Percentiles rank a stretch among this genome's conserved stretches.
Conservation (phyloP, 768 basidiomycete species). For the Amanita inopinata region DNA sequence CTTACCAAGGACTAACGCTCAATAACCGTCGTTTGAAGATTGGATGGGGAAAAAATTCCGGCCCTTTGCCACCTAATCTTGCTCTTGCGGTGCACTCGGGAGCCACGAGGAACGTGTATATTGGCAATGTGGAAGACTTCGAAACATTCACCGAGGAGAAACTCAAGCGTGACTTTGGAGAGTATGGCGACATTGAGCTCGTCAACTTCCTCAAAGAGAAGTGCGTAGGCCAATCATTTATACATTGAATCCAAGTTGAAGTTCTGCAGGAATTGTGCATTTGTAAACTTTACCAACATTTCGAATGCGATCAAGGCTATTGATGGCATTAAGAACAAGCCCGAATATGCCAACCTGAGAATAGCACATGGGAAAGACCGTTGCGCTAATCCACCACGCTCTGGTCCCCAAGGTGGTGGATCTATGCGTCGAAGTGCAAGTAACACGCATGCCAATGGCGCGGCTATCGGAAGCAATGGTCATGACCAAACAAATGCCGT, state of each 20-base stretch:
- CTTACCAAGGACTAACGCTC: slow-evolving; percentile 80
- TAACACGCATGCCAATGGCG: slow-evolving; percentile 24
- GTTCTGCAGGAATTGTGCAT: slow-evolving; percentile 81
- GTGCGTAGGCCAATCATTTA: slow-evolving; percentile 31
- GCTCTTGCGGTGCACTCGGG: slow-evolving; percentile 87
- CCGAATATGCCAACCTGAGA: slow-evolving; percentile 82
- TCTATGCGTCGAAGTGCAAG: slow-evolving; percentile 36
- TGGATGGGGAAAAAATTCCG: slow-evolving; percentile 97
- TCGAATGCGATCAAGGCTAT: slow-evolving; percentile 98
- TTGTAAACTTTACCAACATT: slow-evolving; percentile 93
- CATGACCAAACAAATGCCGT: slow-evolving; percentile 12
- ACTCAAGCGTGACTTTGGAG: slow-evolving; percentile 87
- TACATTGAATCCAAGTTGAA: slow-evolving; percentile 5
- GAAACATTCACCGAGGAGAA: slow-evolving; percentile 85
- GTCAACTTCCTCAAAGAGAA: slow-evolving; percentile 95
- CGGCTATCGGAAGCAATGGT: slow-evolving; percentile 27
- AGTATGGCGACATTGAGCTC: slow-evolving; percentile 94
- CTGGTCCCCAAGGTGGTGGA: slow-evolving; percentile 66
- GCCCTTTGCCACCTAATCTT: slow-evolving; percentile 73
- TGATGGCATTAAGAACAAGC: slow-evolving; percentile 84
- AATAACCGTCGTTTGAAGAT: slow-evolving; percentile 94
- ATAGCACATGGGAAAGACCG: slow-evolving; percentile 95
- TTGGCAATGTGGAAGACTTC: slow-evolving; percentile 93
- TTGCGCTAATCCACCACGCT: slow-evolving; percentile 87
- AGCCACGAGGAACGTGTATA: slow-evolving; percentile 93